Evolutionary conservation across 2,329 filamentous ascomycete genomes (phyloP).

Genomic region (Lachnellula cervina): DNA sequence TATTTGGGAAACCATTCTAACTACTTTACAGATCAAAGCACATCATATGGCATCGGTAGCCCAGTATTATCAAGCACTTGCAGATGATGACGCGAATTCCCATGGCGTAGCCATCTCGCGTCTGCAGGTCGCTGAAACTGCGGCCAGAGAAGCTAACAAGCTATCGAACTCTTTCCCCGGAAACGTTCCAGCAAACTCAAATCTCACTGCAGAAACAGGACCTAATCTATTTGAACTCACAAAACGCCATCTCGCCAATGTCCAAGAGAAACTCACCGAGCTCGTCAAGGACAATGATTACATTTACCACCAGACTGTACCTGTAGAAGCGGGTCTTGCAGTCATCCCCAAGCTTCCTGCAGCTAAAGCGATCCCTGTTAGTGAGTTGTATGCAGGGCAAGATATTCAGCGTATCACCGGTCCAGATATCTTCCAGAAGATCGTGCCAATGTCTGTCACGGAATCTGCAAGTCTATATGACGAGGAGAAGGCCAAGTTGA

Average conservation of each 20-base stretch:
- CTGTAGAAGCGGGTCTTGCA: conserved; percentile 74
- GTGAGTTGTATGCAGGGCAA: conserved; percentile 92
- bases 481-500: conserved; percentile 94
- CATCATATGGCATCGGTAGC: conserved; percentile 79
- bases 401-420: conserved; percentile 97
- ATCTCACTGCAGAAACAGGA: conserved; percentile 76
- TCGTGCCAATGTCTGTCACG: conserved; percentile 91
- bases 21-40: conserved; percentile 58
- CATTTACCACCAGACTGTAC: conserved; percentile 92
- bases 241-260: conserved; percentile 72
- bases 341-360: conserved; percentile 87
- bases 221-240: conserved; percentile 70
- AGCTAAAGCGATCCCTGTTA: conserved; percentile 94
- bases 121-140: conserved; percentile 72
- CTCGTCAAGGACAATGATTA: conserved; percentile 93
- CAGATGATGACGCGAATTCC: conserved; percentile 82
- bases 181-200: conserved; percentile 73
- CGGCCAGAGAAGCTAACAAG: conserved; percentile 73
- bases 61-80: conserved; percentile 88
- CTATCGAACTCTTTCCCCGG: conserved; percentile 75
- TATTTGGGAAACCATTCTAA: conserved; percentile 10
- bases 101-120: conserved; percentile 82
- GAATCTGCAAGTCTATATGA: conserved; percentile 96
- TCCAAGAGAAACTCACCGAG: conserved; percentile 74
- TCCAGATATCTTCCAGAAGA: conserved; percentile 93